Percentiles rank a stretch among this genome's conserved stretches.
Evolutionary conservation across 225 moss, liverwort and hornwort species (phyloP).

Genomic region (Marchantia paleacea): DNA sequence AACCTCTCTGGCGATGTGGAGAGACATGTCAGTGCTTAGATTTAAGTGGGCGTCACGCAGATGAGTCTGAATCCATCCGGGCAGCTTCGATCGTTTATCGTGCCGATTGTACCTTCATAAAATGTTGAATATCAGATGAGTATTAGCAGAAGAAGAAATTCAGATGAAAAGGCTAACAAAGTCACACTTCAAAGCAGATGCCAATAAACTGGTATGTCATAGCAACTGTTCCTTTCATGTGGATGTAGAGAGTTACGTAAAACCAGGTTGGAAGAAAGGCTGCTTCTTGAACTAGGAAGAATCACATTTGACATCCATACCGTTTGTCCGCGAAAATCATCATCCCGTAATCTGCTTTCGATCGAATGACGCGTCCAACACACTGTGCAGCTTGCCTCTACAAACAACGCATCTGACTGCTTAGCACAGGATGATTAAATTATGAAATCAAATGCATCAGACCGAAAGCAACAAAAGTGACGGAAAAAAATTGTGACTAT

Average conservation of each 20-base stretch:
- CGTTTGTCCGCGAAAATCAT: slow-evolving; percentile 99
- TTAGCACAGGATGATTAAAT: neutral
- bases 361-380: slow-evolving; percentile 98
- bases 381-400: slow-evolving; percentile 99
- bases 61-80: slow-evolving; percentile 94
- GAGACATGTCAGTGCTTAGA: slow-evolving; percentile 97
- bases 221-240: neutral
- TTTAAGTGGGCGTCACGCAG: slow-evolving; percentile 96
- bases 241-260: neutral
- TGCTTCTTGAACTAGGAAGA: neutral
- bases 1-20: slow-evolving; percentile 98
- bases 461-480: neutral
- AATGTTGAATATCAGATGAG: neutral
- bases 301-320: slow-evolving; percentile 29
- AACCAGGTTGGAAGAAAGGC: neutral
- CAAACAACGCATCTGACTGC: neutral
- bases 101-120: slow-evolving; percentile 81
- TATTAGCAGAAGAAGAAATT: neutral
- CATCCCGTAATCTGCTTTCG: slow-evolving; percentile 99
- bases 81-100: slow-evolving; percentile 98
- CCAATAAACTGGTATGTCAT: neutral
- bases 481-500: neutral
- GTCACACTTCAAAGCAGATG: neutral
- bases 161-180: neutral
- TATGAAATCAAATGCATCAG: neutral